Base-by-base conservation (phyloP, 2,329 filamentous ascomycete species). In the Cytospora mali region DNA sequence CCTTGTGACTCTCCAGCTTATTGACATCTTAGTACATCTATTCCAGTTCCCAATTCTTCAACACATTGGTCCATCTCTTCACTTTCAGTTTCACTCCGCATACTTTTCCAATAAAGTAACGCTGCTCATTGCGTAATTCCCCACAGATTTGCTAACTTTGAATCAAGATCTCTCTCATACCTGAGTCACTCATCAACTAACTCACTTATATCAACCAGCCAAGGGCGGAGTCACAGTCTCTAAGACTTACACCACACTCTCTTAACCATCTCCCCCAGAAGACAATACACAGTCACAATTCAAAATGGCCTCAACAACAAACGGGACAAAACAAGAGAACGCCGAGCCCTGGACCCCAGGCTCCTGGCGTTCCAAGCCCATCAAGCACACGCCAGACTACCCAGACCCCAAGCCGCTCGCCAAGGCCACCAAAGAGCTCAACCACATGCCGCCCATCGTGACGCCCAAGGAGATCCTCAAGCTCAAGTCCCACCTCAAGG, bases 381-480 rank as follows among this genome's bases (percentile, higher is more conserved):
- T 93, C 75, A 91, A 91, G 75, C 91, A 95, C 75, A 80, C 84
- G 14, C 89, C 92, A 29, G 77, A 82, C 39, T 94, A 94, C 73
- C 82, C 86, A 3, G 86, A 93, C 70, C 74, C 80, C 48, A 73
- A 76, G 16, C 84, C 83, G 25, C 82, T 93, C 46, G 75, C 81
- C 57, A 81, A 81, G 53, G 85, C 89, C 16, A 77, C 87, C 52
- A 74, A 77, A 1, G 88, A 92, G 75, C 87, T 95, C 42, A 77
- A 82, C 54, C 82, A 81, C 29, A 80, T 95, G 10, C 91, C 92
- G 7, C 91, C 91, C 27, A 85, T 95, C 55, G 92, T 95, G 31
- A 91, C 91, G 62, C 88, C 91, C 4, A 82, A 83, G 55, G 92
- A 95, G 77, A 96, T 99, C 71, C 82, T 86, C 69, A 89, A 86